phyloP scores from a whole-genome alignment of 805 yeast genomes.

The Metschnikowia gelsemii region DNA sequence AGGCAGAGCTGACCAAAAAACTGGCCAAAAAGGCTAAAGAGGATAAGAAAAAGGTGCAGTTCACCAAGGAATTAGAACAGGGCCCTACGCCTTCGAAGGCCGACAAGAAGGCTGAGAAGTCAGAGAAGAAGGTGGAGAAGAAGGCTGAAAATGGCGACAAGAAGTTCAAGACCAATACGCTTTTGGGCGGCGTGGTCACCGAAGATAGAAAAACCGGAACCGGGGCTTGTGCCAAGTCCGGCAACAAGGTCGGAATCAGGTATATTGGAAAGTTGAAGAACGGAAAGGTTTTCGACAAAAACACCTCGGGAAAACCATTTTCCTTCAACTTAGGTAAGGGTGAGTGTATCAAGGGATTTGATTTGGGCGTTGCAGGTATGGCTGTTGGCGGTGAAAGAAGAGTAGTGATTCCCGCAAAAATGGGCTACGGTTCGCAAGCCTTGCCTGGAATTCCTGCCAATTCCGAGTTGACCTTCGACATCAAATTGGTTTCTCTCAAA shows the following conservation, averaged over 20 bases:
- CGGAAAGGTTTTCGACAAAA: conserved; percentile 95
- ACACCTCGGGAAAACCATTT: conserved; percentile 96
- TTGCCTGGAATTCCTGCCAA: conserved; percentile 98
- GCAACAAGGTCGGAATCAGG: conserved; percentile 91
- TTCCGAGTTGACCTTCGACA: conserved; percentile 94
- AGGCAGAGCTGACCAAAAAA: conserved; percentile 18
- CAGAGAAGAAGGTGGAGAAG: too few relatives aligned
- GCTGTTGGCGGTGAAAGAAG: conserved; percentile 99
- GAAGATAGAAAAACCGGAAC: conserved; percentile 91
- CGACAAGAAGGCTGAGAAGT: conserved; percentile 14
- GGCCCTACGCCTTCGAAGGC: conserved; percentile 71
- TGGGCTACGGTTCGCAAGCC: conserved; percentile 93
- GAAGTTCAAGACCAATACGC: conserved; percentile 70
- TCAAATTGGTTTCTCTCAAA: conserved; percentile 87
- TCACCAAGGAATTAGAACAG: conserved; percentile 87
- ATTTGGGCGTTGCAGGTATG: conserved; percentile 98
- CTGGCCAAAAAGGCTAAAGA: conserved; percentile 39
- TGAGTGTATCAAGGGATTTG: conserved; percentile 99
- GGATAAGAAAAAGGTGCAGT: conserved; percentile 75
- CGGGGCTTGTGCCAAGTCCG: conserved; percentile 85
- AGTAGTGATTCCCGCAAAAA: conserved; percentile 90
- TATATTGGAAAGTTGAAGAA: conserved; percentile 96
- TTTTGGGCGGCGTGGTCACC: conserved; percentile 88
- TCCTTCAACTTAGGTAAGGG: conserved; percentile 89
- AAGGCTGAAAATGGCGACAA: conserved; percentile 27